Percentiles rank a stretch among this genome's conserved stretches.
These are phyloP conservation scores for Zizania palustris DNA, from an alignment of 202 grass and related monocot species.

Conservation along the genomic window DNA sequence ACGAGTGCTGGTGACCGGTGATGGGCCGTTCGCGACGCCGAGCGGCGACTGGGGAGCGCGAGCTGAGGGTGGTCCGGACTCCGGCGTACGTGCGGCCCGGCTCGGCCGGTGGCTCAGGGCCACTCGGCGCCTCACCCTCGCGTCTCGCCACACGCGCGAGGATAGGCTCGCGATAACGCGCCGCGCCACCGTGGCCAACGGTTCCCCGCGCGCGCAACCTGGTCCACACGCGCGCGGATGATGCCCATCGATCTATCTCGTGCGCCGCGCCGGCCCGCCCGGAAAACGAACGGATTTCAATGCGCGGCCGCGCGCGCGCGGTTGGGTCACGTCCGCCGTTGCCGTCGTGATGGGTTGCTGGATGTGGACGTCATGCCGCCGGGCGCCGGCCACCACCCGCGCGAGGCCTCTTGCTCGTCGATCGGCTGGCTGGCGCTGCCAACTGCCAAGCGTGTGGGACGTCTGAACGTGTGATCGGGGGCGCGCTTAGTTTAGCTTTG, in stretches of 20 bases:
- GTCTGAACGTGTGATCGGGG: slow-evolving; percentile 21
- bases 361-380: not conserved
- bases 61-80: not conserved
- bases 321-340: not conserved
- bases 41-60: not conserved
- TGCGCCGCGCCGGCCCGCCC: not conserved
- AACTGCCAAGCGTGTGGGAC: not conserved
- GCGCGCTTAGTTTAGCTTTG: not conserved
- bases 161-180: slow-evolving; percentile 54
- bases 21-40: not conserved
- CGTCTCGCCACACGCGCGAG: slow-evolving; percentile 7
- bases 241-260: slow-evolving; percentile 25
- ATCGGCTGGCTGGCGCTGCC: not conserved
- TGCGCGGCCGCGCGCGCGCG: slow-evolving; percentile 11
- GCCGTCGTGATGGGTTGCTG: not conserved
- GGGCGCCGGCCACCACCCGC: not conserved
- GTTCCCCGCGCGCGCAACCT: not conserved
- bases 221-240: slow-evolving; percentile 40
- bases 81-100: slow-evolving; percentile 34
- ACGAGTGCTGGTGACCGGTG: not conserved
- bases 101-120: slow-evolving; percentile 37
- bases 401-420: not conserved
- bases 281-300: slow-evolving; percentile 5
- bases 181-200: slow-evolving; percentile 42
- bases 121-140: slow-evolving; percentile 52